Percentiles rank a stretch among this genome's conserved stretches.
These are phyloP conservation scores for Aspergillus chevalieri DNA, from an alignment of 2,329 filamentous ascomycete genomes.

Conservation along the genomic window DNA sequence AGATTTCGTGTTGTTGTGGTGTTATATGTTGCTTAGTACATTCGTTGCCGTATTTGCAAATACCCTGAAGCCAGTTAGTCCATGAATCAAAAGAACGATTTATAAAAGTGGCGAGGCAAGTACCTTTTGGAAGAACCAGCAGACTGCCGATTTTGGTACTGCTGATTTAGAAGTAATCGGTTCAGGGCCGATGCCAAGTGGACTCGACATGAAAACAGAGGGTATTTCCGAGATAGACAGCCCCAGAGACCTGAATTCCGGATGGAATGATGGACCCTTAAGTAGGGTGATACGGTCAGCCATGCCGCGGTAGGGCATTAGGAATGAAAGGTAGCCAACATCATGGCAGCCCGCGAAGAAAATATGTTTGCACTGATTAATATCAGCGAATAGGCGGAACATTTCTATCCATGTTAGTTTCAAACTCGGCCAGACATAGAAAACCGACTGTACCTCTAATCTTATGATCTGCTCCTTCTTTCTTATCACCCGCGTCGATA, in stretches of 20 bases:
- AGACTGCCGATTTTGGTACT: constrained; percentile 14
- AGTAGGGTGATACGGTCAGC: constrained; percentile 52
- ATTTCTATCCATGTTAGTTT: constrained; percentile 19
- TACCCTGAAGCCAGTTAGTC: constrained; percentile 18
- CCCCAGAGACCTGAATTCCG: constrained; percentile 48
- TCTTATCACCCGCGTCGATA: constrained; percentile 56
- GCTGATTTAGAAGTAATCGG: constrained; percentile 8
- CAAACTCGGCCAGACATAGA: constrained; percentile 2
- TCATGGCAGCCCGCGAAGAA: constrained; percentile 60
- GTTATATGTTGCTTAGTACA: constrained; percentile 27
- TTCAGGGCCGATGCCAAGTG: constrained; percentile 20
- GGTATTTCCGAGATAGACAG: constrained; percentile 49
- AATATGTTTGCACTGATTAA: constrained; percentile 58
- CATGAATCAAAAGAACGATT: too few species aligned
- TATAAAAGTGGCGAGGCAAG: not conserved
- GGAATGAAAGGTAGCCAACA: constrained; percentile 51
- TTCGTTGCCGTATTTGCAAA: constrained; percentile 25
- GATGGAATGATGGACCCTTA: constrained; percentile 46
- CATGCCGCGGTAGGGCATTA: constrained; percentile 48
- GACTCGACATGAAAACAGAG: constrained; percentile 46
- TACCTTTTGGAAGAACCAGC: constrained; percentile 31
- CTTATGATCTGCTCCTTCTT: constrained; percentile 57
- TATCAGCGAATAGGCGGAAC: constrained; percentile 49
- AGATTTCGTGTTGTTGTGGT: constrained; percentile 17
- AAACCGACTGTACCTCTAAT: constrained; percentile 43